Percentiles rank a stretch among this genome's conserved stretches.
phyloP scores from a whole-genome alignment of 176 grass and related monocot species.

The Oryza glaberrima region DNA sequence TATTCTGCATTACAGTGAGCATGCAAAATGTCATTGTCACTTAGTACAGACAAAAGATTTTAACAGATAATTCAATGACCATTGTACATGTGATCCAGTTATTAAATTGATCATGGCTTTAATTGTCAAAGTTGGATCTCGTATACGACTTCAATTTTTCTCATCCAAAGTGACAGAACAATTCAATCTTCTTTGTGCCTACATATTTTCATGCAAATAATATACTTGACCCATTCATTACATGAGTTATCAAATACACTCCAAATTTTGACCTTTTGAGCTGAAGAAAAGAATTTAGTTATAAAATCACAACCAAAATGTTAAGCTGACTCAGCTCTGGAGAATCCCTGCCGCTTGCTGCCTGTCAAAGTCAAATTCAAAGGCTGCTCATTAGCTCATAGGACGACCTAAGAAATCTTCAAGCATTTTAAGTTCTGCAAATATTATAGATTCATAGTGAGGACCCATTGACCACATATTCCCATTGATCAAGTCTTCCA shows the following conservation, averaged over 20 bases:
- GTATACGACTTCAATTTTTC: not conserved
- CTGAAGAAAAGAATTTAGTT: not conserved
- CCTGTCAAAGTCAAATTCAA: not conserved
- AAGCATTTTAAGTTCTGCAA: not conserved
- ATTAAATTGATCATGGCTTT: not conserved
- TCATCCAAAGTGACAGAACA: not conserved
- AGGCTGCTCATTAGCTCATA: not conserved
- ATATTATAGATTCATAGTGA: not conserved
- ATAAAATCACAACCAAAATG: slow-evolving; percentile 5
- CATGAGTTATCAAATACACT: not conserved
- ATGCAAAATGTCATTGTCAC: not conserved
- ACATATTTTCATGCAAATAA: not conserved
- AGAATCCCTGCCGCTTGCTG: slow-evolving; percentile 10
- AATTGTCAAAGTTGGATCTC: not conserved
- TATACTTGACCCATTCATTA: not conserved
- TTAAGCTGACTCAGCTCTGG: not conserved
- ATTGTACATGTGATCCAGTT: not conserved
- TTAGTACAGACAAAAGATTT: not conserved
- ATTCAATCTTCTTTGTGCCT: not conserved
- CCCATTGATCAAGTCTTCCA: not conserved
- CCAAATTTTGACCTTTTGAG: not conserved
- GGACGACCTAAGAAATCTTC: slow-evolving; percentile 23
- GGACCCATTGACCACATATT: not conserved
- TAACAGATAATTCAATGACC: not conserved
- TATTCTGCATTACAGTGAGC: not conserved